Evolutionary conservation across 768 basidiomycete species (phyloP).

Genomic region (Lactarius indigo): DNA sequence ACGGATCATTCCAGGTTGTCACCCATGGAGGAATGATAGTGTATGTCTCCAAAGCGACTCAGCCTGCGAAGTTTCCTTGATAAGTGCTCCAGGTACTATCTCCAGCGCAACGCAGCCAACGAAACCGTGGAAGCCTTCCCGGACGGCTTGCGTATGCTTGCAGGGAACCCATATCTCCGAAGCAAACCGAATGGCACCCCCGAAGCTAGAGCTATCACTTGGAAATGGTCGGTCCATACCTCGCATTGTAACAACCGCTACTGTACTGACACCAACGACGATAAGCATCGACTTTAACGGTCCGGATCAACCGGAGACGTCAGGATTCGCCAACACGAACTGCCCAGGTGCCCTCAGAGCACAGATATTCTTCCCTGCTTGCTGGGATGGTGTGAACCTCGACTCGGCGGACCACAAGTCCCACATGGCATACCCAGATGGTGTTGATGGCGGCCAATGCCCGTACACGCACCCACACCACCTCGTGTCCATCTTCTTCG

Average conservation of each 20-base stretch:
- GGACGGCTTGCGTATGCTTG: constrained; percentile 28
- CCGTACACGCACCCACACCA: constrained; percentile 30
- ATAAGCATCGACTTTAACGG: constrained; percentile 13
- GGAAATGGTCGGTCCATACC: constrained; percentile 26
- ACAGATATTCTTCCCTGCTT: constrained; percentile 35
- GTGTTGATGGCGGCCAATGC: constrained; percentile 7
- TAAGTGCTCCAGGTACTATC: constrained; percentile 20
- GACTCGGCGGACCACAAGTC: constrained; percentile 39
- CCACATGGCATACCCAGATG: constrained; percentile 36
- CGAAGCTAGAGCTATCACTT: constrained; percentile 27
- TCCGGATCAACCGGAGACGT: neutral
- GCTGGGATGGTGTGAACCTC: constrained; percentile 41
- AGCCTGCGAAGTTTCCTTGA: neutral
- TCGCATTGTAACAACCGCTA: neutral
- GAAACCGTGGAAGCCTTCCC: constrained; percentile 24
- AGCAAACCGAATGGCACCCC: constrained; percentile 23
- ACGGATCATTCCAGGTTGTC: constrained; percentile 5
- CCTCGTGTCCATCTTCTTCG: constrained; percentile 44
- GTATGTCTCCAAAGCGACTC: constrained; percentile 1
- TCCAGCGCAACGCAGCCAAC: constrained; percentile 1
- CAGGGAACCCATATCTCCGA: constrained; percentile 30
- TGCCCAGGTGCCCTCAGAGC: constrained; percentile 32
- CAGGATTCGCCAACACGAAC: constrained; percentile 25
- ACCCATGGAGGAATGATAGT: constrained; percentile 17
- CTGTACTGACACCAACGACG: neutral